These are phyloP conservation scores for Hanseniaspora lindneri DNA, from an alignment of 805 yeast species.

Conservation along the genomic window DNA sequence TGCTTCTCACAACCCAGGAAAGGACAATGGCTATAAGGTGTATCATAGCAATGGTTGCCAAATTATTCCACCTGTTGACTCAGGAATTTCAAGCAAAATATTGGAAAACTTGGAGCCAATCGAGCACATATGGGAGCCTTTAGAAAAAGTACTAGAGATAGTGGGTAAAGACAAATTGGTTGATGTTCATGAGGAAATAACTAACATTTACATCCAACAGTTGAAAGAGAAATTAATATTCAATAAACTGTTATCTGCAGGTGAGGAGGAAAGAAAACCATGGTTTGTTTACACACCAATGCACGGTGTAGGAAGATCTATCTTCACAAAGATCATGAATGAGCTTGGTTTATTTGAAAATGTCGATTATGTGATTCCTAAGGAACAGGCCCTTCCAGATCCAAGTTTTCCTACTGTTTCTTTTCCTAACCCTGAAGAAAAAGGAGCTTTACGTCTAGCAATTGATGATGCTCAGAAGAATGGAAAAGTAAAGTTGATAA, in stretches of 20 bases:
- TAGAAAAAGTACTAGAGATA: constrained; percentile 23
- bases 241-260: neutral
- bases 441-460: constrained; percentile 75
- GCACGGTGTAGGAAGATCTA: constrained; percentile 84
- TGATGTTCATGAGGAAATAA: constrained; percentile 34
- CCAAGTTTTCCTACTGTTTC: constrained; percentile 75
- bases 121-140: constrained; percentile 27
- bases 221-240: constrained; percentile 29
- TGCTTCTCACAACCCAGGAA: constrained; percentile 75
- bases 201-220: constrained; percentile 33
- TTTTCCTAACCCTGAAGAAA: constrained; percentile 94
- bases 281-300: constrained; percentile 78
- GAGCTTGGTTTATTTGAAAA: constrained; percentile 32
- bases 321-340: constrained; percentile 33
- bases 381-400: constrained; percentile 62
- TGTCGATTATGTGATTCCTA: constrained; percentile 34
- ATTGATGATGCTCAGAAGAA: constrained; percentile 40
- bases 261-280: constrained; percentile 18
- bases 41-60: constrained; percentile 92
- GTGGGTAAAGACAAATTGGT: constrained; percentile 22
- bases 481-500: constrained; percentile 39
- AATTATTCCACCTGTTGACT: constrained; percentile 85
- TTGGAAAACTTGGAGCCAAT: constrained; percentile 46
- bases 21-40: constrained; percentile 89
- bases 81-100: constrained; percentile 54